Conservation (phyloP, 2,329 filamentous ascomycete genomes). For the Septoria linicola region DNA sequence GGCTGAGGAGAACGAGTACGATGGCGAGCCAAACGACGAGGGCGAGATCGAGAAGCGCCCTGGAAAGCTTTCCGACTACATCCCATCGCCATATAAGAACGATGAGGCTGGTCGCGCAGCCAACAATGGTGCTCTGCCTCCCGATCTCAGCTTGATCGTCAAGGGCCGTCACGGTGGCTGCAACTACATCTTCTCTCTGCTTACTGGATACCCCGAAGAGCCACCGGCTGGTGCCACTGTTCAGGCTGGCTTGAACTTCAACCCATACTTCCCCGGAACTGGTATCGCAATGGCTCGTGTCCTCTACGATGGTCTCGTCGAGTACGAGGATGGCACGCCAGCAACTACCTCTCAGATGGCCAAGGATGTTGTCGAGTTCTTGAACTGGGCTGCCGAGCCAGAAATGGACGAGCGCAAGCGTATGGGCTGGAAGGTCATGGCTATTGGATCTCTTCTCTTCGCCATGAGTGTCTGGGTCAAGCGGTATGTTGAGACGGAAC, state of each 20-base stretch:
- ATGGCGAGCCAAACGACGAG: conserved; percentile 95
- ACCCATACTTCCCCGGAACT: conserved; percentile 99
- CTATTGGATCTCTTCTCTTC: conserved; percentile 74
- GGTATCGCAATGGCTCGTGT: conserved; percentile 99
- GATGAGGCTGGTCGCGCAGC: conserved; percentile 96
- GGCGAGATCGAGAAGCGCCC: conserved; percentile 98
- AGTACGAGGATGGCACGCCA: conserved; percentile 95
- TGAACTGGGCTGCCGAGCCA: conserved; percentile 98
- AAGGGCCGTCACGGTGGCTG: conserved; percentile 97
- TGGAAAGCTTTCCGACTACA: conserved; percentile 97
- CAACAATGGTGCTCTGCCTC: conserved; percentile 96
- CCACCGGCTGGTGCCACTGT: conserved; percentile 84
- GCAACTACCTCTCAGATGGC: conserved; percentile 98
- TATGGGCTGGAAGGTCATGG: conserved; percentile 97
- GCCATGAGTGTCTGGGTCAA: conserved; percentile 95
- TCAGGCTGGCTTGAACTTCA: conserved; percentile 94
- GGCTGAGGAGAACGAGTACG: conserved; percentile 98
- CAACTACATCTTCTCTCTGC: conserved; percentile 95
- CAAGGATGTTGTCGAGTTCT: conserved; percentile 97
- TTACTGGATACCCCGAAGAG: conserved; percentile 98
- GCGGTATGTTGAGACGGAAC: conserved; percentile 53
- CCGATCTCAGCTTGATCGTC: conserved; percentile 95
- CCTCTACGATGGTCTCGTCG: conserved; percentile 92
- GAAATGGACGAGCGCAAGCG: conserved; percentile 99
- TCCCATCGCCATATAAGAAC: conserved; percentile 95